Evolutionary conservation across 1,139 yeast genomes (phyloP), one percentile per base, ranked within the genome.

Genomic region (Lodderomyces orthopsilosis): DNA sequence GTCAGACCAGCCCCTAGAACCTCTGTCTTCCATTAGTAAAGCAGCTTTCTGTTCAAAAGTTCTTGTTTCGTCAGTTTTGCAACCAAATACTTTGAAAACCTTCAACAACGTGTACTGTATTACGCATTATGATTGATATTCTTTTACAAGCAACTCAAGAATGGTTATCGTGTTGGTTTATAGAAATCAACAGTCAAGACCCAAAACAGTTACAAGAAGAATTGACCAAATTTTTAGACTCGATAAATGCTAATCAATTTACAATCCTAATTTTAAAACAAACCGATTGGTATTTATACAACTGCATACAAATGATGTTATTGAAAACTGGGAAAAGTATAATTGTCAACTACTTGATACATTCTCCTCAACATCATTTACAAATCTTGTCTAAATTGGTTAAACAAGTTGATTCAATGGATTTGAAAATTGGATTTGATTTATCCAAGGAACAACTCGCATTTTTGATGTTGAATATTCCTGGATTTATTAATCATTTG

Each of bases 391-490:
- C 34, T 13, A 19, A 30, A 15, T 40, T 39, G 18, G 37, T 41
- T 14, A 41, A 37, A n/a, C 22, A 17, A 21, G 34, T 46, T 30
- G 19, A 21, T 34, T 6, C 24, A 15, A 18, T 40, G 33, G 30
- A 34, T 27, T 32, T 47, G 27, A 32, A 41, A 17, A 14, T 37
- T 13, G 45, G 32, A 14, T 43, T 41, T 23, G 38, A 30, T 14
- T 9, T 49, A 7, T 15, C 43, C 6, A 46, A 43, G 15, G 48
- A 47, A 30, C 38, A 41, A 37, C 38, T 49, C 19, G 39, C 46
- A 3, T 44, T 36, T 28, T 42, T 49, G 10, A 49, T 47, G 42
- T 41, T 47, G 17, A 49, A 46, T 24, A 17, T 47, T 10, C 52
- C 51, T 1, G 36, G 37, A 8, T 46, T 46, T 24, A 39, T 43